These are phyloP conservation scores for Ophiocytium majus DNA, from an alignment of 352 stramenopile species.

Conservation along the genomic window DNA sequence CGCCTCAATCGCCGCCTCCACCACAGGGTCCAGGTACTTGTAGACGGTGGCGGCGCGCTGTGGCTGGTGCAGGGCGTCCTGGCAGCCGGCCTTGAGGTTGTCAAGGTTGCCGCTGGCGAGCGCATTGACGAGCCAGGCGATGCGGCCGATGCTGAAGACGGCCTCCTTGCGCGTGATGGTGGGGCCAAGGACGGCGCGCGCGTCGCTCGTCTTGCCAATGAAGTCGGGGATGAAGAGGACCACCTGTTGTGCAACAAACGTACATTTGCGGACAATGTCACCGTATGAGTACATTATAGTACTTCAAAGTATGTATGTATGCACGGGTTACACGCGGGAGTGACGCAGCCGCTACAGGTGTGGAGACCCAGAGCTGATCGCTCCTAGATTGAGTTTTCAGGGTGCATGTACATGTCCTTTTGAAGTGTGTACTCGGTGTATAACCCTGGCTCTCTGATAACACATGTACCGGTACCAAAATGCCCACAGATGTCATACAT, in stretches of 20 bases:
- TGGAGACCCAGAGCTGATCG: too few relatives aligned
- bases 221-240: conserved; percentile 98
- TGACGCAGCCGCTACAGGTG: too few relatives aligned
- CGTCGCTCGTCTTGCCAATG: conserved; percentile 87
- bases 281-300: too few relatives aligned
- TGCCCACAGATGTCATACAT: too few relatives aligned
- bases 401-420: too few relatives aligned
- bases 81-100: conserved; percentile 63
- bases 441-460: too few relatives aligned
- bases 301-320: too few relatives aligned
- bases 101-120: conserved; percentile 92
- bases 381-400: too few relatives aligned
- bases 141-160: conserved; percentile 88
- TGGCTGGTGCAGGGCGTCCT: conserved; percentile 82
- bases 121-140: conserved; percentile 94
- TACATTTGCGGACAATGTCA: too few relatives aligned
- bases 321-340: too few relatives aligned
- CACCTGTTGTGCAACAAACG: conserved; percentile 76
- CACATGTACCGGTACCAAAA: too few relatives aligned
- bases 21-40: conserved; percentile 92
- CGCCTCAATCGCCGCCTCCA: conserved; percentile 88
- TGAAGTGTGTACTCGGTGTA: too few relatives aligned
- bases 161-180: conserved; percentile 83
- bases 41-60: conserved; percentile 89
- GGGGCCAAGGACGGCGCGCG: conserved; percentile 82